A percentile compares a stretch with the other conserved stretches of the same genome.
Conservation (phyloP, 371 early-diverging fungal species). For the Actinomortierella wolfii region DNA sequence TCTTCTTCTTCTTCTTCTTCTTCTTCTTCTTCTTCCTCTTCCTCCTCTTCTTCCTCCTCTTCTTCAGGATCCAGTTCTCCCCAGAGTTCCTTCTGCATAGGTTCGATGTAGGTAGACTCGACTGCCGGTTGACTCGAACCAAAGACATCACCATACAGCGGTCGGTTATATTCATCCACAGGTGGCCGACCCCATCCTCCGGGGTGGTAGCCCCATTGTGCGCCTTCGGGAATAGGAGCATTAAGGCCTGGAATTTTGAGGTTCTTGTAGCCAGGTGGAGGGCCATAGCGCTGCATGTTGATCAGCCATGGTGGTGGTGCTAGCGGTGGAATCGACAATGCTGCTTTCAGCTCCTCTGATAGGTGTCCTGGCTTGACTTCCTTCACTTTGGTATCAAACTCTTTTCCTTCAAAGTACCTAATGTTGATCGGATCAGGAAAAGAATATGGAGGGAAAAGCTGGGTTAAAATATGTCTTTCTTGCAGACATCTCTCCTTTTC, state of each 20-base stretch:
- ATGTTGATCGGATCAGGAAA: background rate
- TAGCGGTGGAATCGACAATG: constrained; percentile 88
- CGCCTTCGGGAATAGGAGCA: constrained; percentile 96
- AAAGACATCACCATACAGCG: constrained; percentile 97
- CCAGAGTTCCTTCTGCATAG: constrained; percentile 77
- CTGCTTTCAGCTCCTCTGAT: constrained; percentile 85
- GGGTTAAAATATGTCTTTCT: too few relatives aligned
- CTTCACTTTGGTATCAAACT: constrained; percentile 90
- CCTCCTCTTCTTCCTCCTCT: constrained; percentile 63
- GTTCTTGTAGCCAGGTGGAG: constrained; percentile 95
- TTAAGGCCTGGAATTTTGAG: constrained; percentile 96
- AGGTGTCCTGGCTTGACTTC: constrained; percentile 90
- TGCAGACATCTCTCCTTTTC: too few relatives aligned
- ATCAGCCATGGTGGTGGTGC: constrained; percentile 99
- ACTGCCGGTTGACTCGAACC: constrained; percentile 62
- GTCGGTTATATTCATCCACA: constrained; percentile 93
- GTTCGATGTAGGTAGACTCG: constrained; percentile 59
- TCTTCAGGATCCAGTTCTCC: constrained; percentile 82
- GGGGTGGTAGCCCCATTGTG: constrained; percentile 98
- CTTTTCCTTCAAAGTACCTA: constrained; percentile 97
- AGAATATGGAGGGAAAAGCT: constrained; percentile 2
- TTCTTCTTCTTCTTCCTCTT: constrained; percentile 68
- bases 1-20: constrained; percentile 63
- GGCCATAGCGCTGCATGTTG: constrained; percentile 98
- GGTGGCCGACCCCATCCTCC: constrained; percentile 99